Evolutionary conservation across 257 asterid genomes (phyloP), one percentile per base, ranked within the genome.

Genomic region (Fraxinus cuspidata): DNA sequence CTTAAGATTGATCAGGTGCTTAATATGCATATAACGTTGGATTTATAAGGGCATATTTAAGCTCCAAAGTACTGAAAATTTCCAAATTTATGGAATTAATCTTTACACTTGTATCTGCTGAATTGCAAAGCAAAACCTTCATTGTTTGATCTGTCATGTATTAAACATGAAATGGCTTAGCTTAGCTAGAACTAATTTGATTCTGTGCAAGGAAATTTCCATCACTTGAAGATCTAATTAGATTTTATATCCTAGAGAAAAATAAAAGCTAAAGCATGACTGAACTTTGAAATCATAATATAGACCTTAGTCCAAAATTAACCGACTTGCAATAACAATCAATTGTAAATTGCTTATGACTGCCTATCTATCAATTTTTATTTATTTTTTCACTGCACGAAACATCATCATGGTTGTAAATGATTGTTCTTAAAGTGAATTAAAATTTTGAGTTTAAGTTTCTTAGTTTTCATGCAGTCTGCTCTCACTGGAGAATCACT

Each of bases 401-500:
- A 38, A 12, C n/a, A 12, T 64, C 23, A 25, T 58, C 21, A 7
- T 69, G 56, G 42, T 21, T n/a, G 5, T 67, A 49, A 37, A 68
- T 47, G 27, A 15, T 44, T 40, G 63, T 27, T 74, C 49, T 66
- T 74, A 4, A 74, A 74, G 29, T 11, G 31, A 70, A n/a, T 42
- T 40, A n/a, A 38, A 11, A 44, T 51, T 0, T 7, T 60, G 75
- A 40, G 58, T 32, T 64, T 63, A 60, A 71, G 70, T 27, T 27
- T 78, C 71, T 37, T 21, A 3, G 31, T 44, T 25, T 10, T 34
- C 53, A 29, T 77, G 71, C 81, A 86, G 90, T 87, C 90, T 67
- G 89, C 90, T 47, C 79, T 87, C 47, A 87, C 90, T 2, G 90
- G 88, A 28, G 90, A 87, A 66, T 87, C 90, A 2, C 85, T 87